Percentiles rank a stretch among this genome's conserved stretches.
Evolutionary conservation across 768 basidiomycete genomes (phyloP).

Genomic region (Boletus edulis): DNA sequence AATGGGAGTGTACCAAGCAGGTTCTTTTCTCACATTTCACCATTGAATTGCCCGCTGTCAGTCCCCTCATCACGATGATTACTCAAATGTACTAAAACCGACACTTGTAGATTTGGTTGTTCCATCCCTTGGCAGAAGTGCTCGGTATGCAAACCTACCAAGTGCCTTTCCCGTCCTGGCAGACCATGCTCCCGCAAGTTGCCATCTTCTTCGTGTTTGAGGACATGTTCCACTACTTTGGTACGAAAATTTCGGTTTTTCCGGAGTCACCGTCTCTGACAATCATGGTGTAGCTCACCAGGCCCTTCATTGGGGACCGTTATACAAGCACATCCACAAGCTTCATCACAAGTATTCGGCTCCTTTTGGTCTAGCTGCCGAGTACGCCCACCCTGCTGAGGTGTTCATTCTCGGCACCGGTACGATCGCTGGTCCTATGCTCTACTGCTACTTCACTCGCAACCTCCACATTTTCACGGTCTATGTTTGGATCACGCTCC

Average conservation of each 20-base stretch:
- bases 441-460: conserved; percentile 75
- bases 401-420: conserved; percentile 93
- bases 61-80: conserved; percentile 22
- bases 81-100: background rate
- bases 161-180: conserved; percentile 81
- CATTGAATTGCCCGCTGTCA: conserved; percentile 84
- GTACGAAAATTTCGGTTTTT: conserved; percentile 35
- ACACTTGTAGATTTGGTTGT: conserved; percentile 70
- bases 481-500: conserved; percentile 90
- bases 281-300: conserved; percentile 65
- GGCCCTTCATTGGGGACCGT: conserved; percentile 75
- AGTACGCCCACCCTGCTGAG: conserved; percentile 97
- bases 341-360: conserved; percentile 97
- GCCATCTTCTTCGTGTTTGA: conserved; percentile 93
- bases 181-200: conserved; percentile 71
- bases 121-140: conserved; percentile 85
- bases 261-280: background rate
- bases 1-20: conserved; percentile 94
- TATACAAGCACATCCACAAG: conserved; percentile 95
- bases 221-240: conserved; percentile 91
- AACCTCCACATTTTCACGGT: conserved; percentile 88
- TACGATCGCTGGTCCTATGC: conserved; percentile 82
- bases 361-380: conserved; percentile 95
- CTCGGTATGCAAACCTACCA: conserved; percentile 92
- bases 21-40: conserved; percentile 96